These are phyloP conservation scores for Trypanosoma scelopori DNA, from an alignment of 208 protist species.

Conservation along the genomic window DNA sequence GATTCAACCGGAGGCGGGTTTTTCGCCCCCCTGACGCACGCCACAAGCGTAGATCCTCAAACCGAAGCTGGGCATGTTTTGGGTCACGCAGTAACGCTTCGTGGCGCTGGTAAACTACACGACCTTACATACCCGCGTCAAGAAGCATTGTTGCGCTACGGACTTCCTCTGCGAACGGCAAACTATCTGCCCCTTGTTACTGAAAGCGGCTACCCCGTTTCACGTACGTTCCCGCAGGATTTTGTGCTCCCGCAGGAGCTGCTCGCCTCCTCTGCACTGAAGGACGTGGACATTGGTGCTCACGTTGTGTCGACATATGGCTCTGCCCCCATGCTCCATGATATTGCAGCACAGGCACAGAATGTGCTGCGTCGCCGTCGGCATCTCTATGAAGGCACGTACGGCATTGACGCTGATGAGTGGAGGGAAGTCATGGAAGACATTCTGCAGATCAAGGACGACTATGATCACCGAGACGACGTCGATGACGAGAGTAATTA, in stretches of 20 bases:
- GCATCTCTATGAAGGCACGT: conserved; percentile 45
- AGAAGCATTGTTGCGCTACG: conserved; percentile 84
- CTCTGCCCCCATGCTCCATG: conserved; percentile 57
- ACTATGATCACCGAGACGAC: conserved; percentile 65
- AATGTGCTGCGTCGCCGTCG: conserved; percentile 40
- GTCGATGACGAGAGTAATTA: conserved; percentile 28
- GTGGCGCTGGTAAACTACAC: conserved; percentile 55
- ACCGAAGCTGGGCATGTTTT: conserved; percentile 57
- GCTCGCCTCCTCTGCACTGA: conserved; percentile 13
- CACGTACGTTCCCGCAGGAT: conserved; percentile 58
- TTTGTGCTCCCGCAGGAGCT: conserved; percentile 42
- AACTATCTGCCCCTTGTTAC: conserved; percentile 70
- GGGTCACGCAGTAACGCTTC: conserved; percentile 67
- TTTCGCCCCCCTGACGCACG: conserved; percentile 71
- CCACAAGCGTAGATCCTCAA: conserved; percentile 30
- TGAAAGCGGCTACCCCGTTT: conserved; percentile 61
- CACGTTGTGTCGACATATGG: conserved; percentile 72
- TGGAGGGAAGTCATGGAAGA: conserved; percentile 75
- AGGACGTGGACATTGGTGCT: conserved; percentile 53
- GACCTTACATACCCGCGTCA: conserved; percentile 48
- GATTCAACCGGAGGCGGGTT: neutral
- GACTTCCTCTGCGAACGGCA: conserved; percentile 52
- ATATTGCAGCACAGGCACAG: conserved; percentile 32
- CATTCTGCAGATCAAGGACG: conserved; percentile 57
- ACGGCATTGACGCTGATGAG: conserved; percentile 73